Evolutionary conservation across 352 stramenopile genomes (phyloP), one percentile per base, ranked within the genome.

Genomic region (Pythium coloratum): DNA sequence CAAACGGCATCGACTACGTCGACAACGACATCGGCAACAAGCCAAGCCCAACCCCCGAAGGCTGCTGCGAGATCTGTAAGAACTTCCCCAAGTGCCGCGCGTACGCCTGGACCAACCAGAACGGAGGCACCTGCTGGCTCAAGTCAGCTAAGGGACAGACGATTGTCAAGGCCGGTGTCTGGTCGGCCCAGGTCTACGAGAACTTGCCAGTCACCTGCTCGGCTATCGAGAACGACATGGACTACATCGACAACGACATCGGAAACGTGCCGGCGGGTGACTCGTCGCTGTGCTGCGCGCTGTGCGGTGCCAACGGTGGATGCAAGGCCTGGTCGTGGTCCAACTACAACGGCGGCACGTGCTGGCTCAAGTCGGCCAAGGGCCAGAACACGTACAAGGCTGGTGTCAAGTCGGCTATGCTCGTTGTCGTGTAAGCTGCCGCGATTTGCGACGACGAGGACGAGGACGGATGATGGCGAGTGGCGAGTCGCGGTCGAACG

Each of bases 321-420:
- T 49, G 13, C 73, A 66, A 58, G 32, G 20, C 20, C 20, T 49
- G 16, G 14, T 49, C 77, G 0, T 90, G 81, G 81, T 81, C 46
- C 14, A 76, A 75, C 55, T 76, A 75, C 69, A 80, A 81, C 24
- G 66, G 72, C 20, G 80, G 80, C 12, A 87, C 75, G 14, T 87
- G 80, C 56, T 89, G 72, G 68, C 68, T 89, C 24, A 89, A 90
- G 63, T 49, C 42, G 16, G 16, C 14, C 34, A 59, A 66, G 20
- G 34, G 50, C n/a, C n/a, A 24, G 14, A 33, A 24, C 8, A n/a
- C 46, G 18, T 1, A 30, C 20, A 66, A 59, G 59, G 33, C 24
- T 24, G 59, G 49, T 7, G 34, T 66, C 33, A 59, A 53, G 13
- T 59, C 49, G 4, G 49, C 33, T 4, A 38, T 8, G 33, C 33